phyloP scores from a whole-genome alignment of 805 yeast genomes.

The Candida fluviatilis region DNA sequence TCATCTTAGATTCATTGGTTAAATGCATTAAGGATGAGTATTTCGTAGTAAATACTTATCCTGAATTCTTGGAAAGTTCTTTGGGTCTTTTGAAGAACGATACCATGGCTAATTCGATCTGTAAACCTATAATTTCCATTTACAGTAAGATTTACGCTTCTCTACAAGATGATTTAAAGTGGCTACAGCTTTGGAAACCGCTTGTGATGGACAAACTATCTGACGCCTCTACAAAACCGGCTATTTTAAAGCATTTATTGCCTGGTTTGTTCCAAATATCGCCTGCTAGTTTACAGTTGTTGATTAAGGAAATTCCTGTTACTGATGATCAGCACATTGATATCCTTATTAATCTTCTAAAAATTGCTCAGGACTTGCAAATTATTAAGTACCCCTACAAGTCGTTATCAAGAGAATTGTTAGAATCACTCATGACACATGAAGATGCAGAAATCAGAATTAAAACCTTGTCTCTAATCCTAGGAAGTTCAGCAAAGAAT shows the following conservation, averaged over 20 bases:
- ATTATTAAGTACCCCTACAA: slow-evolving; percentile 7
- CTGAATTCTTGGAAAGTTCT: slow-evolving; percentile 45
- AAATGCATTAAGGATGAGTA: slow-evolving; percentile 41
- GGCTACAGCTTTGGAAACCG: slow-evolving; percentile 53
- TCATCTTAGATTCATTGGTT: slow-evolving; percentile 55
- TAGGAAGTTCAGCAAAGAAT: slow-evolving; percentile 50
- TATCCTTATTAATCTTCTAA: slow-evolving; percentile 50
- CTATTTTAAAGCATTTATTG: slow-evolving; percentile 55
- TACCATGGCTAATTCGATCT: slow-evolving; percentile 62
- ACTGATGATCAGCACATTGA: slow-evolving; percentile 24
- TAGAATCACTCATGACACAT: slow-evolving; percentile 39
- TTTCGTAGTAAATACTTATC: slow-evolving; percentile 39
- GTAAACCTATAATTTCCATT: slow-evolving; percentile 47
- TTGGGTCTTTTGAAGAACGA: slow-evolving; percentile 49
- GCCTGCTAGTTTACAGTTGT: slow-evolving; percentile 21
- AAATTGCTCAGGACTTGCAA: slow-evolving; percentile 58
- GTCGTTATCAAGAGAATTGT: slow-evolving; percentile 3
- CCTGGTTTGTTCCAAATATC: slow-evolving; percentile 60
- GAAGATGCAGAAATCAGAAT: slow-evolving; percentile 41
- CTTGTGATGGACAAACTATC: slow-evolving; percentile 33
- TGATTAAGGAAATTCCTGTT: slow-evolving; percentile 20
- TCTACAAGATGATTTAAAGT: slow-evolving; percentile 26
- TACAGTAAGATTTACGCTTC: slow-evolving; percentile 21
- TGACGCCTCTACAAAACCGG: slow-evolving; percentile 31
- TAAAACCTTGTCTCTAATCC: slow-evolving; percentile 55